Percentiles rank a stretch among this genome's conserved stretches.
Conservation (phyloP, 208 protist genomes). For the Leishmania turanica region DNA sequence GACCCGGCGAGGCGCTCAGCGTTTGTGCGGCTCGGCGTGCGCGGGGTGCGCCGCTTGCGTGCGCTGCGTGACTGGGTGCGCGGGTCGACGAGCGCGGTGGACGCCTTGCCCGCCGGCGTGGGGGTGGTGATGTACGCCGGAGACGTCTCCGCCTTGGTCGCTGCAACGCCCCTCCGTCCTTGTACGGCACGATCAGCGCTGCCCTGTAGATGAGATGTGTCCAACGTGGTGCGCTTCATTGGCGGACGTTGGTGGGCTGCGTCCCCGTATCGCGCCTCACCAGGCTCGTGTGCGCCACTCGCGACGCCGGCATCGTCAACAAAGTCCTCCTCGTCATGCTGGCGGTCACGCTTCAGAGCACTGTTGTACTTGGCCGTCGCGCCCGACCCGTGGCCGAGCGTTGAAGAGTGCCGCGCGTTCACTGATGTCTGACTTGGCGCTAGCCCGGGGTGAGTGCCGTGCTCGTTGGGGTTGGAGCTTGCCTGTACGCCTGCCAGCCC, state of each 20-base stretch:
- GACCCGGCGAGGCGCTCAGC: constrained; percentile 50
- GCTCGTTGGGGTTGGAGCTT: neutral
- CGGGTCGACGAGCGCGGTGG: constrained; percentile 23
- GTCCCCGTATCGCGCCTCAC: neutral
- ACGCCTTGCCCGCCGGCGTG: constrained; percentile 17
- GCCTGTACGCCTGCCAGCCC: neutral
- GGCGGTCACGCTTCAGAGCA: constrained; percentile 43
- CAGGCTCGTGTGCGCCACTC: neutral
- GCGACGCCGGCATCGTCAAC: constrained; percentile 9
- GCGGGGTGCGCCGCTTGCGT: constrained; percentile 55
- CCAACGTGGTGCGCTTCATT: constrained; percentile 6
- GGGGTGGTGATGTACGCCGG: constrained; percentile 31
- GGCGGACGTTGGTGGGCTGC: neutral
- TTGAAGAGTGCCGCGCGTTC: constrained; percentile 2
- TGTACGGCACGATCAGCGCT: neutral
- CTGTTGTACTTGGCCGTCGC: constrained; percentile 10
- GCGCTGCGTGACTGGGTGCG: constrained; percentile 29
- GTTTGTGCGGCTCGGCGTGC: constrained; percentile 72
- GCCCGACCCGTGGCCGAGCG: neutral
- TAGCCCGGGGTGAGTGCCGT: neutral
- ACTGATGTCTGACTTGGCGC: constrained; percentile 1
- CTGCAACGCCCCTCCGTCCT: neutral
- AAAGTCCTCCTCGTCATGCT: constrained; percentile 10
- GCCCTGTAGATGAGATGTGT: constrained; percentile 5
- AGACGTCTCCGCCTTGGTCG: constrained; percentile 18